Base-by-base conservation (phyloP, 805 yeast genomes). In the Soucietia sequanensis region DNA sequence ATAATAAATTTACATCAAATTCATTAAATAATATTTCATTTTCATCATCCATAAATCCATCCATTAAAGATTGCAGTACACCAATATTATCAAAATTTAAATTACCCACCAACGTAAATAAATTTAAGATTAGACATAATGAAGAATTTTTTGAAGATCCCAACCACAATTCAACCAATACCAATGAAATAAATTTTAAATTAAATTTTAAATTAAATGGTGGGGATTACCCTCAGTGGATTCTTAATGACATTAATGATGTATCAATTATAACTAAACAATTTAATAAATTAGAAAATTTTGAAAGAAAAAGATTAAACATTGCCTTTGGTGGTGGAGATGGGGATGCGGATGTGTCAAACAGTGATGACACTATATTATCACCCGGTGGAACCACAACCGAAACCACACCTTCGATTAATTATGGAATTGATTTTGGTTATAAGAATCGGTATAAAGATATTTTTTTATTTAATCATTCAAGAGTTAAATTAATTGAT, bases 381-480 rank as follows among this genome's bases (percentile, higher is more conserved):
- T 23, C 34, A 3, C 38, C 38, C 9, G 38, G 38, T 20, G 54
- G 53, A 1, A 48, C 53, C 7, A 26, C 34, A n/a, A 22, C 14
- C 2, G 47, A 43, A 21, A 27, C 39, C 5, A 41, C 62, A 2
- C 77, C 79, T 15, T 54, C 67, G 19, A 73, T 85, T 21, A 76
- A 81, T 23, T 77, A 83, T 4, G 96, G 96, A 5, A 80, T 89
- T 27, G 95, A 88, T 57, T 70, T 80, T 27, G 91, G 95, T 17
- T 58, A 72, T 34, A 89, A 89, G 52, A 88, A 90, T 58, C 64
- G 98, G 40, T 90, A 90, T 65, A 84, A 85, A 49, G 95, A 90
- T 56, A 85, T 90, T 27, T 82, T 84, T 50, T 89, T 95, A 4
- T 90, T 77, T 58, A 95, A 86, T 52, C 91, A 85, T 50, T 76